Evolutionary conservation across 129 eudicot species (phyloP).

Genomic region (Flaveria trinervia): DNA sequence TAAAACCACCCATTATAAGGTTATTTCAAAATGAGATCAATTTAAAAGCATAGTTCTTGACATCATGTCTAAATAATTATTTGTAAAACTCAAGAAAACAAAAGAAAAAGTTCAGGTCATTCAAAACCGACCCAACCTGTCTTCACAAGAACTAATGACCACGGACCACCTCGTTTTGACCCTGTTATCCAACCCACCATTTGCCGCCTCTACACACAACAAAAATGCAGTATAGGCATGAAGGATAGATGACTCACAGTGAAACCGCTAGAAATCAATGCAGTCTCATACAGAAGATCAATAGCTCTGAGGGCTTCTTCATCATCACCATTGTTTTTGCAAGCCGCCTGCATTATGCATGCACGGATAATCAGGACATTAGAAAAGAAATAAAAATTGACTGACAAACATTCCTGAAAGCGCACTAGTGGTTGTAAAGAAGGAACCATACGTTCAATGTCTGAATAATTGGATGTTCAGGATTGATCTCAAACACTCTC

Average conservation of each 20-base stretch:
- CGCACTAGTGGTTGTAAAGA: neutral
- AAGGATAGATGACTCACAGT: conserved; percentile 54
- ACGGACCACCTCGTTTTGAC: neutral
- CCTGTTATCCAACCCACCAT: neutral
- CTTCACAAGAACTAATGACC: neutral
- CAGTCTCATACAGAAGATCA: conserved; percentile 88
- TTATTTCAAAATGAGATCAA: neutral
- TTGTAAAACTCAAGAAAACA: neutral
- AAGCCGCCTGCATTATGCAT: conserved; percentile 65
- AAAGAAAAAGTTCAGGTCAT: neutral
- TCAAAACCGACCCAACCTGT: neutral
- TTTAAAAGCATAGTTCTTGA: neutral
- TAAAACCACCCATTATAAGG: neutral
- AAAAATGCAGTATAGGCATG: neutral
- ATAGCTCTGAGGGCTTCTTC: conserved; percentile 90
- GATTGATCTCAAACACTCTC: conserved; percentile 87
- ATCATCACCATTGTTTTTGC: conserved; percentile 64
- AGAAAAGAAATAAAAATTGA: neutral
- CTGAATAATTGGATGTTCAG: conserved; percentile 73
- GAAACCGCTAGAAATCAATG: conserved; percentile 86
- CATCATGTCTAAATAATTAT: neutral
- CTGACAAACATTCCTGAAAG: neutral
- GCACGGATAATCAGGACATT: neutral
- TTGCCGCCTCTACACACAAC: neutral
- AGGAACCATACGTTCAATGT: conserved; percentile 60